Evolutionary conservation across 176 grass and related monocot species (phyloP).

Genomic region (Carex scoparia): DNA sequence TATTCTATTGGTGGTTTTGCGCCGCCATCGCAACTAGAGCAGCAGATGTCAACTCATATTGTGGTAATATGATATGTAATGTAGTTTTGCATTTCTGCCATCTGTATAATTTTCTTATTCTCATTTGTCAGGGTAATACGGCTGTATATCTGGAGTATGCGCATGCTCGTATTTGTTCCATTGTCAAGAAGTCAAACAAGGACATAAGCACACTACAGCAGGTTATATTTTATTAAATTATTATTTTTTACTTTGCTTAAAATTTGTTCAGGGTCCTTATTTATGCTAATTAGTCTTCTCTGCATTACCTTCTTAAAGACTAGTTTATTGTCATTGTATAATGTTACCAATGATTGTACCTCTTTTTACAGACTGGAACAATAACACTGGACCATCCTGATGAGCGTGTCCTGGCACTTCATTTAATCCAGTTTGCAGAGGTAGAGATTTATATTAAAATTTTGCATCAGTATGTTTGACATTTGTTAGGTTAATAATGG

Average conservation of each 20-base stretch:
- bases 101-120: slow-evolving; percentile 11
- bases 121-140: slow-evolving; percentile 73
- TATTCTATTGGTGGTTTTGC: neutral
- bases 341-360: neutral
- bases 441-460: slow-evolving; percentile 20
- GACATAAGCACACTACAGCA: slow-evolving; percentile 65
- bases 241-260: neutral
- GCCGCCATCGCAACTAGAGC: neutral
- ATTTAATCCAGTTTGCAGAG: slow-evolving; percentile 92
- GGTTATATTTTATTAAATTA: slow-evolving; percentile 25
- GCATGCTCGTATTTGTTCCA: slow-evolving; percentile 97
- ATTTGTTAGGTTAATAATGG: neutral
- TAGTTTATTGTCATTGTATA: neutral
- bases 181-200: slow-evolving; percentile 81
- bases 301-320: neutral
- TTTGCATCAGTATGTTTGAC: neutral
- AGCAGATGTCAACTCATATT: neutral
- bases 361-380: slow-evolving; percentile 42
- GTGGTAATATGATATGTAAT: neutral
- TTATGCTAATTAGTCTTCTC: neutral
- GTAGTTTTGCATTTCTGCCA: neutral
- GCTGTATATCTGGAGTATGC: slow-evolving; percentile 94
- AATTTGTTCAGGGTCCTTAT: slow-evolving; percentile 8
- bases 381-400: slow-evolving; percentile 65
- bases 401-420: slow-evolving; percentile 71